These are phyloP conservation scores for Guillardia theta DNA, from an alignment of 78 protist species.

Conservation along the genomic window DNA sequence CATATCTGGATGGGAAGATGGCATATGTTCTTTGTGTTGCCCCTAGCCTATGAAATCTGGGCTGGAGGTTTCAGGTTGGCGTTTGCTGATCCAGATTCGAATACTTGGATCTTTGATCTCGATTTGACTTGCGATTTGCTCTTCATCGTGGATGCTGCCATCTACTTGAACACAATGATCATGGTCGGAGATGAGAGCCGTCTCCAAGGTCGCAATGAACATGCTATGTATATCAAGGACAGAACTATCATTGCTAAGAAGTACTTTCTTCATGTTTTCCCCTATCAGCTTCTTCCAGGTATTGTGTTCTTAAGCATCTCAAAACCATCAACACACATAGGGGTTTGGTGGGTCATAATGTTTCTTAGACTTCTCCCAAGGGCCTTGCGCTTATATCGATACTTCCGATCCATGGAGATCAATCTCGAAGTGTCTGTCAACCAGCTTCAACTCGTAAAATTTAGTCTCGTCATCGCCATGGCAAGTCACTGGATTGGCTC, in stretches of 20 bases:
- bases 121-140: background rate
- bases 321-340: background rate
- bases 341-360: background rate
- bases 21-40: background rate
- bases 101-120: background rate
- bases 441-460: background rate
- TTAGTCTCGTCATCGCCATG: background rate
- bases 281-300: background rate
- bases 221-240: no score
- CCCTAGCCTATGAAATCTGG: background rate
- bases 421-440: background rate
- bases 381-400: background rate
- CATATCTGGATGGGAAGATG: no score
- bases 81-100: no score
- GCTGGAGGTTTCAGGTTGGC: background rate
- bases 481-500: background rate
- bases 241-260: background rate
- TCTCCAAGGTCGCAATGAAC: no score
- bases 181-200: background rate
- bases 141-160: background rate
- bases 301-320: background rate
- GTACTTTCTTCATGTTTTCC: background rate
- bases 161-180: background rate
- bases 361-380: background rate
- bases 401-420: background rate